Evolutionary conservation across 148 eudicot species (phyloP).

Genomic region (Arctostaphylos glauca): DNA sequence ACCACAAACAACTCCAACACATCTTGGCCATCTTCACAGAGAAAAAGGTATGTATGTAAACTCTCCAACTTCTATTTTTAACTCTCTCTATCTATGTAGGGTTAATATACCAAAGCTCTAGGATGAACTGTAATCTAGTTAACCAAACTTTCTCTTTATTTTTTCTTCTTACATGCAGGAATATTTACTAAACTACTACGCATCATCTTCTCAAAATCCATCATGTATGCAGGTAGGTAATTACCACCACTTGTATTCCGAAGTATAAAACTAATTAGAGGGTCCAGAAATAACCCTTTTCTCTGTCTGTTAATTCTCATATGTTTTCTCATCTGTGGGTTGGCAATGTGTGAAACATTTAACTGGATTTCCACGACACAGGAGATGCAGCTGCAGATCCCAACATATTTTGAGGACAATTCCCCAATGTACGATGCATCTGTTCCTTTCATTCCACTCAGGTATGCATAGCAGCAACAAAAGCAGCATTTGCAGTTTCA

Average conservation of each 20-base stretch:
- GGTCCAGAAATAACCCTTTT: neutral
- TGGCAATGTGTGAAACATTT: neutral
- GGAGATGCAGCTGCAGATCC: slow-evolving; percentile 39
- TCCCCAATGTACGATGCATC: slow-evolving; percentile 28
- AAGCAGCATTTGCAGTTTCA: neutral
- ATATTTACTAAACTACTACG: slow-evolving; percentile 38
- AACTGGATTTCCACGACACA: neutral
- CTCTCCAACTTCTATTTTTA: too few relatives aligned
- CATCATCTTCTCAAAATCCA: slow-evolving; percentile 35
- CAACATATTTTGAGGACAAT: slow-evolving; percentile 31
- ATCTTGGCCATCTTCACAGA: slow-evolving; percentile 42
- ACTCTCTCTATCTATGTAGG: neutral
- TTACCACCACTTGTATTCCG: neutral
- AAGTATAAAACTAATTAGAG: neutral
- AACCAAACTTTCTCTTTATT: neutral
- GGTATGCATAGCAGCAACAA: slow-evolving; percentile 20
- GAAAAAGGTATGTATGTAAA: slow-evolving; percentile 45
- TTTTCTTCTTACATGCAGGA: slow-evolving; percentile 26
- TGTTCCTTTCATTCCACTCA: slow-evolving; percentile 27
- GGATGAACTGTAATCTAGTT: neutral
- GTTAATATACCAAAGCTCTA: neutral
- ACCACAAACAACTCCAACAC: slow-evolving; percentile 48
- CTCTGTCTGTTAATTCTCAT: too few relatives aligned
- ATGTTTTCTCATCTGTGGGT: neutral
- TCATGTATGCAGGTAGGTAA: slow-evolving; percentile 44